Percentiles rank a stretch among this genome's conserved stretches.
These are phyloP conservation scores for Russula emetica DNA, from an alignment of 768 basidiomycete genomes.

Conservation along the genomic window DNA sequence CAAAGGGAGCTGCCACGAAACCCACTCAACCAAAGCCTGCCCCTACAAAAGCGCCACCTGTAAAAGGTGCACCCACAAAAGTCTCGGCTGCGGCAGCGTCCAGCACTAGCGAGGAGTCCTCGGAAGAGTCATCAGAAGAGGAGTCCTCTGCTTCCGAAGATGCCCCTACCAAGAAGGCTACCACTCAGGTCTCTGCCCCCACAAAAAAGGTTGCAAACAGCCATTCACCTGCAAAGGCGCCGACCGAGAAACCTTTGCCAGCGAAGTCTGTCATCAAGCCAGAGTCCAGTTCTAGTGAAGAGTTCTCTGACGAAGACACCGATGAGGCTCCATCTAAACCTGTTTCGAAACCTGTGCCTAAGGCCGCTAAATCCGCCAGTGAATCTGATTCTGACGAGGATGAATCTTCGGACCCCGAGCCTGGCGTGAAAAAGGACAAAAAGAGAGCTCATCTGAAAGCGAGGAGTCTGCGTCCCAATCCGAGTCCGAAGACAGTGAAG, in stretches of 20 bases:
- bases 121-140: conserved; percentile 5
- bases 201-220: conserved; percentile 14
- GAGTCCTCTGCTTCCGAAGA: conserved; percentile 5
- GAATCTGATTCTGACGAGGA: conserved; percentile 28
- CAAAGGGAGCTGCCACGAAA: conserved; percentile 2
- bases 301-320: not conserved
- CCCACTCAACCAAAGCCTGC: conserved; percentile 24
- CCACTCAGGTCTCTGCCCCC: not conserved
- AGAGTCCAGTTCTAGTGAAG: conserved; percentile 18
- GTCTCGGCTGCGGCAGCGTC: conserved; percentile 3
- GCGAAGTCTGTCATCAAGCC: conserved; percentile 4
- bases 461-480: conserved; percentile 28
- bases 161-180: conserved; percentile 11
- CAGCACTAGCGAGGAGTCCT: conserved; percentile 25
- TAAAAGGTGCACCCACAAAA: conserved; percentile 35
- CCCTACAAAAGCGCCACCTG: conserved; percentile 28
- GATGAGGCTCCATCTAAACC: conserved; percentile 29
- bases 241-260: not conserved
- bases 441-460: conserved; percentile 30
- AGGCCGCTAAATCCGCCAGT: conserved; percentile 29
- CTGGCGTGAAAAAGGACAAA: conserved; percentile 31
- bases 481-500: conserved; percentile 32
- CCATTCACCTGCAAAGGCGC: not conserved
- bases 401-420: conserved; percentile 34
- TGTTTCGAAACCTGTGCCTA: conserved; percentile 25